Evolutionary conservation across 2,329 filamentous ascomycete species (phyloP), one percentile per base, ranked within the genome.

Genomic region (Cercospora janseana): DNA sequence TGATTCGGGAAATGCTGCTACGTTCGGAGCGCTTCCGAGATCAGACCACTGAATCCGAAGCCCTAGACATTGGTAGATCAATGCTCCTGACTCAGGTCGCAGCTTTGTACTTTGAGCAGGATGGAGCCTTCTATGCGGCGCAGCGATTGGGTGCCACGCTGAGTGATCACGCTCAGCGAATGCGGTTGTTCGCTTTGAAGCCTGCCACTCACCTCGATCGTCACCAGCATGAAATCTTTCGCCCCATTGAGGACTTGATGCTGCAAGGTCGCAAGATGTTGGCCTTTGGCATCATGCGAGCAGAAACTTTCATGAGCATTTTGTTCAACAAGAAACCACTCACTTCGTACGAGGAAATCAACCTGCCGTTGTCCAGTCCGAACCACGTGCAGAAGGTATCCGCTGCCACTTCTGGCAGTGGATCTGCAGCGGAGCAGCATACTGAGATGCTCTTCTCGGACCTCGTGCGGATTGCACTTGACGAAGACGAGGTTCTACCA

Each of bases 91-190:
- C 51, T 3, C 55, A 57, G 28, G 46, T 52, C 2, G 47, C 55
- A 26, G 48, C 52, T 20, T 27, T 57, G 12, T 57, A 57, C 45
- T 57, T 57, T 41, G 55, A 52, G 7, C 55, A 57, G 21, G 48
- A 54, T n/a, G 51, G 54, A 41, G 51, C 51, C 32, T 57, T 55
- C 24, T 52, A 48, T 23, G 54, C 54, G 23, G 52, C 55, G 21
- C 54, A 57, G 46, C 55, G 54, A 41, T 43, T 57, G 12, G 43
- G 49, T 24, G 55, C 55, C 5, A 57, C 50, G 29, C 52, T 52
- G 9, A 47, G 54, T 18, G 51, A 52, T 6, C 52, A 57, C 29
- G 37, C 54, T 6, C 48, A 52, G 9, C 55, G 55, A 12, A 57
- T 57, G 55, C 43, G 51, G 23, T 52, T 47, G 21, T 55, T 57